Conservation (phyloP, 2,329 filamentous ascomycete species). For the Sporothrix brunneoviolacea region DNA sequence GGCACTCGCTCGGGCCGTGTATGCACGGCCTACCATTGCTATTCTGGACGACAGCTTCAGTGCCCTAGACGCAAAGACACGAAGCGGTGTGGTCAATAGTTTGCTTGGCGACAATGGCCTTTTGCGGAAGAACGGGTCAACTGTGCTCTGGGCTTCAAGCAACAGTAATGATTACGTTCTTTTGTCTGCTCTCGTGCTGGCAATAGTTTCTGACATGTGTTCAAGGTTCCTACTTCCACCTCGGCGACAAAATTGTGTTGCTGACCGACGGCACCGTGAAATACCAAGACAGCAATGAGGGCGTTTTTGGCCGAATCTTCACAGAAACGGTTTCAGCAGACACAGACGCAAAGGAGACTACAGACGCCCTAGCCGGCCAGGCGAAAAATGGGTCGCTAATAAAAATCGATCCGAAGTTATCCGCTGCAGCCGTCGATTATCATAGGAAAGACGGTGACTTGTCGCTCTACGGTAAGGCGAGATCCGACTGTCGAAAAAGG, state of each 20-base stretch:
- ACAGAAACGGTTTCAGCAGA: background rate
- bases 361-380: background rate
- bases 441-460: conserved; percentile 28
- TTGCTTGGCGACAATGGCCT: conserved; percentile 27
- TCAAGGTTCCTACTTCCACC: conserved; percentile 25
- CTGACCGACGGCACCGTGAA: conserved; percentile 30
- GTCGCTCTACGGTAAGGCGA: conserved; percentile 32
- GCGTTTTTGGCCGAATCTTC: background rate
- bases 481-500: too few species aligned
- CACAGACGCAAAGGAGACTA: background rate
- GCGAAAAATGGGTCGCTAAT: background rate
- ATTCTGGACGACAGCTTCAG: conserved; percentile 33
- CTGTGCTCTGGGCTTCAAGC: conserved; percentile 30
- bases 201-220: background rate
- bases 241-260: conserved; percentile 36
- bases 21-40: conserved; percentile 23
- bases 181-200: too few species aligned
- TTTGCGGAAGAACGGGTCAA: conserved; percentile 21
- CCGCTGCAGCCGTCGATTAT: conserved; percentile 14
- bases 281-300: conserved; percentile 23
- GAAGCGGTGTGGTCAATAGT: conserved; percentile 24
- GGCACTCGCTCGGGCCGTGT: conserved; percentile 33
- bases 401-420: background rate
- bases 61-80: conserved; percentile 30
- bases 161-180: too few species aligned